Conservation (phyloP, 306 rosid species). For the Begonia peltatifolia region DNA sequence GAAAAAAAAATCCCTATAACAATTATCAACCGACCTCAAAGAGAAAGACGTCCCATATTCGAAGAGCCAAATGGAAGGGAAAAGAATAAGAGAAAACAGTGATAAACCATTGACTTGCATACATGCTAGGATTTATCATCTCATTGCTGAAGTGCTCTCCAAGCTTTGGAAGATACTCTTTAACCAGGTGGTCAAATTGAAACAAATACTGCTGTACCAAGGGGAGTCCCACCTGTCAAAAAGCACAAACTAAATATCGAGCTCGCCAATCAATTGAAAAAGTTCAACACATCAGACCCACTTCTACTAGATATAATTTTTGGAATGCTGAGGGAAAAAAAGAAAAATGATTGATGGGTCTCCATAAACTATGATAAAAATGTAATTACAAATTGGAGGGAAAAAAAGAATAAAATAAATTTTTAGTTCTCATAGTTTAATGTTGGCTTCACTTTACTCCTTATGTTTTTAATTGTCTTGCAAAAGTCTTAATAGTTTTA, state of each 20-base stretch:
- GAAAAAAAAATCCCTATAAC: conserved; percentile 1
- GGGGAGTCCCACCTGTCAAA: conserved; percentile 71
- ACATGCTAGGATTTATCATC: conserved; percentile 99
- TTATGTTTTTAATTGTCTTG: too few species aligned
- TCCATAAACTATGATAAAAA: too few species aligned
- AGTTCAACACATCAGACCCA: too few species aligned
- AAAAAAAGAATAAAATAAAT: too few species aligned
- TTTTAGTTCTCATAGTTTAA: too few species aligned
- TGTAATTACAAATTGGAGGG: too few species aligned
- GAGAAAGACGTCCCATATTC: conserved; percentile 98
- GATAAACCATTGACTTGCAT: conserved; percentile 98
- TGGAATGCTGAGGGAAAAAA: too few species aligned
- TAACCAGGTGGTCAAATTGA: conserved; percentile 67
- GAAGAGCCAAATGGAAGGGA: conserved; percentile 94
- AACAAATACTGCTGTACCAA: conserved; percentile 86
- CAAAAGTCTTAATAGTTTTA: too few species aligned
- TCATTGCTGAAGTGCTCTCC: conserved; percentile 81
- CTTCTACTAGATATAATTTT: too few species aligned
- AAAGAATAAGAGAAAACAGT: conserved; percentile 95
- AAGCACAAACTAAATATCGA: conserved; percentile 5
- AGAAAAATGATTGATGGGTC: too few species aligned
- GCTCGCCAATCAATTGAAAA: too few species aligned
- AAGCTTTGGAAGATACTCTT: conserved; percentile 68
- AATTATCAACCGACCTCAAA: conserved; percentile 50
- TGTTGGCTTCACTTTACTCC: too few species aligned